Evolutionary conservation across 257 asterid species (phyloP).

Genomic region (Craterostigma plantagineum): DNA sequence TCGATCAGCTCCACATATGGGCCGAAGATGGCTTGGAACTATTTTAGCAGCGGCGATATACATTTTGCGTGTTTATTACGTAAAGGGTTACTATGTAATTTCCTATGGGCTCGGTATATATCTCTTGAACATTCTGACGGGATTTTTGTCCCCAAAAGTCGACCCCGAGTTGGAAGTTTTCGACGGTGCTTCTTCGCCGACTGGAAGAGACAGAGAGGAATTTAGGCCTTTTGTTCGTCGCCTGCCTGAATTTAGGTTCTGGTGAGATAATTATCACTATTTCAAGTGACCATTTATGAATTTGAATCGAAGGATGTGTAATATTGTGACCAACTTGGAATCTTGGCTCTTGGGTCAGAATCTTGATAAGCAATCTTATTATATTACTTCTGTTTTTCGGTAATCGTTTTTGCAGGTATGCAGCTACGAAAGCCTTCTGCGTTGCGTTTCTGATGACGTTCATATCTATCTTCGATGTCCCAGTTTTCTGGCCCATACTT

Average conservation of each 20-base stretch:
- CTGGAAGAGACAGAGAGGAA: slow-evolving; percentile 23
- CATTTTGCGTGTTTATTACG: slow-evolving; percentile 28
- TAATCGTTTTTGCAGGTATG: too few relatives aligned
- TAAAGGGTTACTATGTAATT: slow-evolving; percentile 33
- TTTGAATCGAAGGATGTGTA: too few relatives aligned
- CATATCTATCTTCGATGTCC: slow-evolving; percentile 72
- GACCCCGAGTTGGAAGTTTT: slow-evolving; percentile 41
- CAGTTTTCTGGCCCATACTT: slow-evolving; percentile 87
- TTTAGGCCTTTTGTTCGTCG: slow-evolving; percentile 42
- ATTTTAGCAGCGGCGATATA: slow-evolving; percentile 35
- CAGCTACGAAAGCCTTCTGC: slow-evolving; percentile 75
- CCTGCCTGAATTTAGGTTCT: slow-evolving; percentile 47
- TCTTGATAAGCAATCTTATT: slow-evolving; percentile 1
- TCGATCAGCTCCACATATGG: slow-evolving; percentile 32
- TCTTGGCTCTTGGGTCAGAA: background rate
- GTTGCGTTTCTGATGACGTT: slow-evolving; percentile 70
- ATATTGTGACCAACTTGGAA: too few relatives aligned
- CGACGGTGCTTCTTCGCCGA: slow-evolving; percentile 38
- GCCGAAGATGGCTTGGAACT: slow-evolving; percentile 41
- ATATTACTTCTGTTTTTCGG: too few relatives aligned
- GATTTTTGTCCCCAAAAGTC: slow-evolving; percentile 46
- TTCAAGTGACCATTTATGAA: too few relatives aligned
- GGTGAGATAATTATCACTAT: slow-evolving; percentile 22
- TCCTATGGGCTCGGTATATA: slow-evolving; percentile 43
- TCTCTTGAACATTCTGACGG: slow-evolving; percentile 45